Percentiles rank a stretch among this genome's conserved stretches.
phyloP scores from a whole-genome alignment of 140 eudicot genomes.

The Cichorium intybus region DNA sequence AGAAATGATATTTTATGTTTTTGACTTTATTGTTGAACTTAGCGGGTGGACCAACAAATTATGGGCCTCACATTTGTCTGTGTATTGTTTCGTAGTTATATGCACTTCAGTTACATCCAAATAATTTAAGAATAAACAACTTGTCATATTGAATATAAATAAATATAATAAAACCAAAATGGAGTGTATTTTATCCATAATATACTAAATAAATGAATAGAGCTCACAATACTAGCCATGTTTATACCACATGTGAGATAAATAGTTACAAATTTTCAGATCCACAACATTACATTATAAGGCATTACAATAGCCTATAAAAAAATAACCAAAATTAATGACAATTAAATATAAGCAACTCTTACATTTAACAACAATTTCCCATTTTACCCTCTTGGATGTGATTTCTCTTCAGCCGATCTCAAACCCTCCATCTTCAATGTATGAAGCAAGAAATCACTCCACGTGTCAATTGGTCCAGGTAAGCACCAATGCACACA shows the following conservation, averaged over 20 bases:
- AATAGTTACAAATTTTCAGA: slow-evolving; percentile 11
- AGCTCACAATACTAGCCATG: slow-evolving; percentile 8
- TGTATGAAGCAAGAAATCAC: slow-evolving; percentile 67
- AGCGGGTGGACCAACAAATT: too few species aligned
- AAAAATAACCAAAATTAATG: slow-evolving; percentile 22
- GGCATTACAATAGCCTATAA: slow-evolving; percentile 20
- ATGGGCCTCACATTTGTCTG: too few species aligned
- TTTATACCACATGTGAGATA: slow-evolving; percentile 17
- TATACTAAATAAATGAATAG: background rate
- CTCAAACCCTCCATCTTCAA: slow-evolving; percentile 57
- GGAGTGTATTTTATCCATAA: too few species aligned
- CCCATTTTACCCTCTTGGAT: slow-evolving; percentile 18
- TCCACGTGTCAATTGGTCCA: slow-evolving; percentile 82
- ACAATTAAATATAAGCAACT: slow-evolving; percentile 13
- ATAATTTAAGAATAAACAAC: background rate
- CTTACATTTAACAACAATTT: slow-evolving; percentile 15
- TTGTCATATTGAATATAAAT: background rate
- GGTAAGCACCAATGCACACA: slow-evolving; percentile 92
- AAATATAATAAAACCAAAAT: too few species aligned
- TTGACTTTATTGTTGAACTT: too few species aligned
- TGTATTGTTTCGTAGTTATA: background rate
- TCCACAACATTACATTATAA: slow-evolving; percentile 15
- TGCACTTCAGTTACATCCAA: background rate
- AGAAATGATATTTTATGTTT: too few species aligned
- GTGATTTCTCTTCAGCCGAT: slow-evolving; percentile 48